Evolutionary conservation across 2,329 filamentous ascomycete genomes (phyloP).

Genomic region (Coniochaeta ligniaria): DNA sequence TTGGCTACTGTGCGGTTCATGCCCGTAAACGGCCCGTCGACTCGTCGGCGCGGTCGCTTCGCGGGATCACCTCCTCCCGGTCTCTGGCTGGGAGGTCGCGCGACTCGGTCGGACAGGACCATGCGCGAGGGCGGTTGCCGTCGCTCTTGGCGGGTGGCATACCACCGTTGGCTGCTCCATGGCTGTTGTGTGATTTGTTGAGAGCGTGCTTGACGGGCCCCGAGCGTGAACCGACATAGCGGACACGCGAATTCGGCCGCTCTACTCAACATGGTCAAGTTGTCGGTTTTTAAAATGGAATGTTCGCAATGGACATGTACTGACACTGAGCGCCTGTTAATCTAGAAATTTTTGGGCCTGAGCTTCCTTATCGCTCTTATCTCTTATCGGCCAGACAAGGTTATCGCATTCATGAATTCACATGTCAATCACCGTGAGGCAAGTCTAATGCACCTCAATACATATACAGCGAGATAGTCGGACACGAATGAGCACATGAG

Average conservation of each 20-base stretch:
- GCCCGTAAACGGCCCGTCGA: constrained; percentile 43
- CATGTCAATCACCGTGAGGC: too few species aligned
- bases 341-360: background rate
- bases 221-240: background rate
- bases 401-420: background rate
- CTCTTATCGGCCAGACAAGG: background rate
- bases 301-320: background rate
- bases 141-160: constrained; percentile 24
- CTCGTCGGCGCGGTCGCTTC: constrained; percentile 27
- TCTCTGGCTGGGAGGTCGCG: constrained; percentile 26
- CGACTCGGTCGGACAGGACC: constrained; percentile 49
- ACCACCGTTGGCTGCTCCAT: constrained; percentile 21
- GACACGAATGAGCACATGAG: background rate
- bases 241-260: background rate
- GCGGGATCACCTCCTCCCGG: constrained; percentile 16
- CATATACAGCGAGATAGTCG: background rate
- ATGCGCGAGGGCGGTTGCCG: constrained; percentile 44
- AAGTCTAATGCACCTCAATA: background rate
- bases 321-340: too few species aligned
- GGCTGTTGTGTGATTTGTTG: background rate
- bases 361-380: background rate
- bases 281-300: background rate
- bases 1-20: constrained; percentile 49
- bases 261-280: background rate
- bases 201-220: background rate